Conservation (phyloP, 2,329 filamentous ascomycete genomes). For the Lachnellula cervina region DNA sequence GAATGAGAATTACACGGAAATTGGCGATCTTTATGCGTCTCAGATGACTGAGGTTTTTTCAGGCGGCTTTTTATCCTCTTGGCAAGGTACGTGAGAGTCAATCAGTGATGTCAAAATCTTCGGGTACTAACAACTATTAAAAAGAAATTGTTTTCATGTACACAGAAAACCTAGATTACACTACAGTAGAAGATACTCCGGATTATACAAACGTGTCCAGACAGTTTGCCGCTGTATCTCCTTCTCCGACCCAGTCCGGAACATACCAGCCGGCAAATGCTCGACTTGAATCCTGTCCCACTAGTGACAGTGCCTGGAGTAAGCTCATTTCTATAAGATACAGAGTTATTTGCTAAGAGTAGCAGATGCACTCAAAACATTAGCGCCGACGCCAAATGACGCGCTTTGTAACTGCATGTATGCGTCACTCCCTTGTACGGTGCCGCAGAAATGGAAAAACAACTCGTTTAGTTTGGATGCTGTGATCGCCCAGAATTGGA, state of each 20-base stretch:
- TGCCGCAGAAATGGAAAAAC: no score
- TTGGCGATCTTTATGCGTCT: constrained; percentile 68
- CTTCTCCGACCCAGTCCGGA: not conserved
- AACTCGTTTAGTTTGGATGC: no score
- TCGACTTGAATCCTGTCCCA: constrained; percentile 21
- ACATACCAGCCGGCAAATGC: not conserved
- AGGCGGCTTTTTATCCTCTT: constrained; percentile 58
- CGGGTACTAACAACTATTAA: constrained; percentile 39
- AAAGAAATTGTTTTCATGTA: not conserved
- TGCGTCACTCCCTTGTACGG: no score
- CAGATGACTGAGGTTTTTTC: constrained; percentile 91
- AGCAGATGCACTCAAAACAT: no score
- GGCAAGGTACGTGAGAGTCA: constrained; percentile 73
- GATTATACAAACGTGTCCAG: no score
- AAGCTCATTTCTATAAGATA: not conserved
- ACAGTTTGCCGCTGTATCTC: not conserved
- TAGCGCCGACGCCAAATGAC: no score
- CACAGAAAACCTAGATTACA: no score
- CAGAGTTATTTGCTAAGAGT: no score
- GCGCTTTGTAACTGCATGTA: no score
- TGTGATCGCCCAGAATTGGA: no score
- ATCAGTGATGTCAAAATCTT: constrained; percentile 69
- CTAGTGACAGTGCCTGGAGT: constrained; percentile 1
- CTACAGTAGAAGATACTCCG: no score
- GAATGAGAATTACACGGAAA: constrained; percentile 71